Base-by-base conservation (phyloP, 2,329 filamentous ascomycete species). In the Arachnopeziza araneosa region DNA sequence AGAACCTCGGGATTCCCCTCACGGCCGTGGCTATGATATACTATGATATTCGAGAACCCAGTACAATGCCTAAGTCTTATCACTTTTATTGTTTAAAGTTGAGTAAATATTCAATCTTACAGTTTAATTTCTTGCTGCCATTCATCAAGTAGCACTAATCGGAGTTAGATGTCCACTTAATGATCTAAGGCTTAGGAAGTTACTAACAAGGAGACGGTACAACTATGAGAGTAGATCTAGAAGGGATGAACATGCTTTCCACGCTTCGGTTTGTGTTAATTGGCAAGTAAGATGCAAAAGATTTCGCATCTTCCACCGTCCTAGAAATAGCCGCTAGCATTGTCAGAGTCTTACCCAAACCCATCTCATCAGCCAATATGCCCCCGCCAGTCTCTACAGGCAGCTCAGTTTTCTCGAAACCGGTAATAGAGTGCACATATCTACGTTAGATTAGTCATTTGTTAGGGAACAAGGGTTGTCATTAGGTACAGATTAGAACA, bases 401-500 rank as follows among this genome's bases (percentile, higher is more conserved):
- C 51, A 78, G 51, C 79, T 74, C 22, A 75, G 74, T 61, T 83
- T 77, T 17, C 81, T 79, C 36, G 85, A 6, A 79, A 1, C 87
- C 88, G 7, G 90, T 96, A 67, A 97, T 91, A 59, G 96, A 84
- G 67, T 97, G 93, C 66, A 86, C 83, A 72, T 88, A 96, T 24
- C 23, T 50, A 24, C 49, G 44, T 57, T 23, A 32, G 12, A 19
- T 52, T 3, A 44, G 36, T 10, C 72, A 74, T 1, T 76, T 79
- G 55, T 23, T 52, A 44, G 3, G 66, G 12, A 32, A 24, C 49
- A n/a, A n/a, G n/a, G n/a, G n/a, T 50, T 19, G 22, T 50, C 22
- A 19, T 19, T 19, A 21, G n/a, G 26, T 19, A 19, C n/a, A n/a
- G n/a, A n/a, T n/a, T n/a, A n/a, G n/a, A n/a, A n/a, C n/a, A 12